Base-by-base conservation (phyloP, 345 rosid species). In the Dipteronia dyeriana region DNA sequence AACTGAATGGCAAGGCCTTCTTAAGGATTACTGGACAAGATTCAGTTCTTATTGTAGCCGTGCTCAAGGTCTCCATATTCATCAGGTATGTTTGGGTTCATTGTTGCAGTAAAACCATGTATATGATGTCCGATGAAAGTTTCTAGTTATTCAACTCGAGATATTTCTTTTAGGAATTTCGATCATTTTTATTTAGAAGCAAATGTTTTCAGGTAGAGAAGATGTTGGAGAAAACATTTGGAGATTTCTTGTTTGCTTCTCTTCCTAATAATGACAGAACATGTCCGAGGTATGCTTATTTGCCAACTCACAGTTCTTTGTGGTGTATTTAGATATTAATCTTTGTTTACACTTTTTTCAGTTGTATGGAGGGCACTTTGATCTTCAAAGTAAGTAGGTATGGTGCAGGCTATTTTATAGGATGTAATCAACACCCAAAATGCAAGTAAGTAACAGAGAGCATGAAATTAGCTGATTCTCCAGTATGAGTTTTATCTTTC, bases 1-100 rank as follows among this genome's bases (percentile, higher is more conserved):
- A 84, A 96, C 98, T 71, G 95, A 96, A 81, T 96, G 99, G 99
- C 94, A 96, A 86, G 98, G 97, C 79, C 97, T 96, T 66, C 95
- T 96, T 59, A 81, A 74, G 78, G 97, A 94, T 85, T 96, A 92
- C 76, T 96, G 99, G 98, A 86, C 93, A 66, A 88, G 98, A 70
- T 96, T 94, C 86, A 94, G 90, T 72, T 83, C 93, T 10, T 91
- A 93, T 79, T 96, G 99, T 79, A 85, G 72, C 59, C 85, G 87
- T 81, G 87, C 87, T 79, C 89, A 86, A 75, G 79, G 54, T 76
- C 83, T 96, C 82, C 95, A 91, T 84, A 87, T 91, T 59, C 92
- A 82, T 78, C 97, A 96, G 90, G 99, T 94, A 83, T 77, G 47
- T 80, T 78, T 63, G 10, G 12, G 62, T 62, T 74, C 41, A 38